Conservation (phyloP, 2,329 filamentous ascomycete species). For the Incumbomyces lentus region DNA sequence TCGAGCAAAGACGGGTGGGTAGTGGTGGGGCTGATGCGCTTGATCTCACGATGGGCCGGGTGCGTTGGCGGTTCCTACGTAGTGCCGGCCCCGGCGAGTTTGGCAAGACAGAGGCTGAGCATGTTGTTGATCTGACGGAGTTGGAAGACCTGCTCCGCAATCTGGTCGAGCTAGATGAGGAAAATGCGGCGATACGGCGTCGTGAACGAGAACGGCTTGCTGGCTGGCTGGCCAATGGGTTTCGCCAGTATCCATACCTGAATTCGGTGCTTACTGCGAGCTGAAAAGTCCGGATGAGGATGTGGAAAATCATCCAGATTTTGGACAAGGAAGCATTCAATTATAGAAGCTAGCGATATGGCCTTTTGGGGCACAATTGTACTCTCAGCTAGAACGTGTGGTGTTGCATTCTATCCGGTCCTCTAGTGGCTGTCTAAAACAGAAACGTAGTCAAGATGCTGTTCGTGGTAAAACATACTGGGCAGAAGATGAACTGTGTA, state of each 20-base stretch:
- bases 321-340: no score
- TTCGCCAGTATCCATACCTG: constrained; percentile 2
- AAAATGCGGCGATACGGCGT: neutral
- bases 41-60: neutral
- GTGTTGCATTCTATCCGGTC: no score
- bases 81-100: neutral
- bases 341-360: no score
- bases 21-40: constrained; percentile 2
- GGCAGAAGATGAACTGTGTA: no score
- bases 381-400: no score
- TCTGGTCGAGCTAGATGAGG: constrained; percentile 2
- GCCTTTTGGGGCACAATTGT: no score
- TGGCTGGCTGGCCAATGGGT: neutral
- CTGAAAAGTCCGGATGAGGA: no score
- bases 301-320: no score
- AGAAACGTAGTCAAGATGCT: no score
- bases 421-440: no score
- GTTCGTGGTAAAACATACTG: no score
- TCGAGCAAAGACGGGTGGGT: neutral
- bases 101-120: neutral
- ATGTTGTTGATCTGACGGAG: neutral
- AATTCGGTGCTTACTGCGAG: no score
- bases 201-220: neutral
- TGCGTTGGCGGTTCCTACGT: constrained; percentile 3
- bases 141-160: neutral